phyloP scores from a whole-genome alignment of 306 rosid genomes.

The Parietaria judaica region DNA sequence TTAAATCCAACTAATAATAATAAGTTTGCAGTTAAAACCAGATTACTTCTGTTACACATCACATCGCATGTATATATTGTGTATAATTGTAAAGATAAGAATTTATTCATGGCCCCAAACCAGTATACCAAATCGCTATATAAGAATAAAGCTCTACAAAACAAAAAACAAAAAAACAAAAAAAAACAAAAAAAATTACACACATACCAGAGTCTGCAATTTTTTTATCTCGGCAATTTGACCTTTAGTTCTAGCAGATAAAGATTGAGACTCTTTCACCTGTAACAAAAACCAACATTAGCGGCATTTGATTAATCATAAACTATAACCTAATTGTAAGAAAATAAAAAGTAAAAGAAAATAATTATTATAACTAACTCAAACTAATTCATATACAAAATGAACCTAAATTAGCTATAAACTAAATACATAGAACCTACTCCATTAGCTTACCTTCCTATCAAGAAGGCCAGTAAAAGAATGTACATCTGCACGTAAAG shows the following conservation, averaged over 20 bases:
- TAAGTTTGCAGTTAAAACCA: neutral
- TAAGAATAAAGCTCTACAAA: neutral
- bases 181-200: neutral
- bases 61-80: too few relatives aligned
- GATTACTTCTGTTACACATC: too few relatives aligned
- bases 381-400: neutral
- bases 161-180: neutral
- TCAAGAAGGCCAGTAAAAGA: slow-evolving; percentile 67
- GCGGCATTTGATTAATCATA: neutral
- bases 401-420: slow-evolving; percentile 12
- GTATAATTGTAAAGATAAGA: too few relatives aligned
- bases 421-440: slow-evolving; percentile 18
- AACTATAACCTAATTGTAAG: too few relatives aligned
- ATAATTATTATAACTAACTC: too few relatives aligned
- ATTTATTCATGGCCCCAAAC: too few relatives aligned
- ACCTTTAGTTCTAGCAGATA: slow-evolving; percentile 45
- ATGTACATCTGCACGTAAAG: slow-evolving; percentile 75
- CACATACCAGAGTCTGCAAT: slow-evolving; percentile 61
- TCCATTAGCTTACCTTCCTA: slow-evolving; percentile 58
- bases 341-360: too few relatives aligned
- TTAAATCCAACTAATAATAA: too few relatives aligned
- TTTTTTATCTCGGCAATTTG: slow-evolving; percentile 57
- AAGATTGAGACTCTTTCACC: slow-evolving; percentile 64
- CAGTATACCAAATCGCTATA: neutral
- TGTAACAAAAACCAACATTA: slow-evolving; percentile 14